Conservation (phyloP, 208 protist genomes). For the Trypanosoma boissoni region DNA sequence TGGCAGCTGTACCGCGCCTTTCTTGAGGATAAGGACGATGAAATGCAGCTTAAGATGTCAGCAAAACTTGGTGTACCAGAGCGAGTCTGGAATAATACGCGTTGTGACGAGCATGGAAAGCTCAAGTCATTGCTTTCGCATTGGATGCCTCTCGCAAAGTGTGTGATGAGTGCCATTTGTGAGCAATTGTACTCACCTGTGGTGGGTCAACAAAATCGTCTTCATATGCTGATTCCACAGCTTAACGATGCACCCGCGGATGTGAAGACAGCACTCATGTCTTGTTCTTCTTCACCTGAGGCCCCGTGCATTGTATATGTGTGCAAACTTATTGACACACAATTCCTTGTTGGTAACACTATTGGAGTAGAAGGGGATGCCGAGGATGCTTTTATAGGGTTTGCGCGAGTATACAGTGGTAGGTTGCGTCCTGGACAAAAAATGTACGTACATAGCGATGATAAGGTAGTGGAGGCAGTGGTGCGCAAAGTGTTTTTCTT, state of each 20-base stretch:
- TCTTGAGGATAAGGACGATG: slow-evolving; percentile 61
- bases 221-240: slow-evolving; percentile 66
- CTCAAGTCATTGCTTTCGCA: slow-evolving; percentile 83
- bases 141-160: slow-evolving; percentile 94
- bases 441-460: slow-evolving; percentile 86
- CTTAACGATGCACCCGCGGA: slow-evolving; percentile 35
- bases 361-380: slow-evolving; percentile 39
- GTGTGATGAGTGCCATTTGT: slow-evolving; percentile 89
- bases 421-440: slow-evolving; percentile 85
- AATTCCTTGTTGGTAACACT: slow-evolving; percentile 70
- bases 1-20: slow-evolving; percentile 94
- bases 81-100: slow-evolving; percentile 73
- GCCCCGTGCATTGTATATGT: slow-evolving; percentile 83
- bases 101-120: slow-evolving; percentile 53
- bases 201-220: slow-evolving; percentile 69
- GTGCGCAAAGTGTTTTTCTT: slow-evolving; percentile 86
- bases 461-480: slow-evolving; percentile 39
- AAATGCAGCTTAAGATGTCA: slow-evolving; percentile 52
- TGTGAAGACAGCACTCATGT: slow-evolving; percentile 49
- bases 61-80: slow-evolving; percentile 69
- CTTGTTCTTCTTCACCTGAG: slow-evolving; percentile 51
- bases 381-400: slow-evolving; percentile 93
- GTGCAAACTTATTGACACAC: slow-evolving; percentile 83
- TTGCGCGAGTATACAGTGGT: slow-evolving; percentile 95
- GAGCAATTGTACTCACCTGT: slow-evolving; percentile 85